Conservation (phyloP, 768 basidiomycete genomes). For the Termitomyces sp. region DNA sequence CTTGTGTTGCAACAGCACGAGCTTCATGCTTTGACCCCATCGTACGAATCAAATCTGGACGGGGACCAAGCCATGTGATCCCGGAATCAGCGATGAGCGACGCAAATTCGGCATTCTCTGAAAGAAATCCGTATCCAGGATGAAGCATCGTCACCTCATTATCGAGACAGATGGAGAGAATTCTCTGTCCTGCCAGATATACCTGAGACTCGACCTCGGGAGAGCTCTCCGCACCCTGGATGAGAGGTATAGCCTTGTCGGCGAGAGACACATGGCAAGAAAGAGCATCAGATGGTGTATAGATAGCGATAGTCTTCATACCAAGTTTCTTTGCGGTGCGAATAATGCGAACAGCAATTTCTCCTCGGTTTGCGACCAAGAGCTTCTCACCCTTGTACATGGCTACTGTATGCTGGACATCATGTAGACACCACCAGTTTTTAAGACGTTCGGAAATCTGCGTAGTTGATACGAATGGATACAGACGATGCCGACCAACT, state of each 20-base stretch:
- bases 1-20: slow-evolving; percentile 37
- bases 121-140: slow-evolving; percentile 64
- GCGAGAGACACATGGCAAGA: slow-evolving; percentile 58
- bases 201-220: slow-evolving; percentile 35
- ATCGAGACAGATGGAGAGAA: slow-evolving; percentile 40
- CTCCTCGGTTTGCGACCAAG: slow-evolving; percentile 69
- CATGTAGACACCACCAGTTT: too few species aligned
- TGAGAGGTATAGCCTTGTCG: slow-evolving; percentile 41
- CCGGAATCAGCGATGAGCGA: slow-evolving; percentile 40
- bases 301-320: slow-evolving; percentile 53
- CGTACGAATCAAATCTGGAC: slow-evolving; percentile 39
- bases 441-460: too few species aligned
- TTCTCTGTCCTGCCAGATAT: slow-evolving; percentile 35
- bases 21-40: slow-evolving; percentile 70
- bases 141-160: slow-evolving; percentile 49
- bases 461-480: too few species aligned
- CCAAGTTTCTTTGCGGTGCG: slow-evolving; percentile 51
- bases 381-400: slow-evolving; percentile 40
- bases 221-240: slow-evolving; percentile 8
- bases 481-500: too few species aligned
- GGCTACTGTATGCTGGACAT: neutral
- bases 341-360: slow-evolving; percentile 65
- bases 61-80: slow-evolving; percentile 57
- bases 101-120: slow-evolving; percentile 61
- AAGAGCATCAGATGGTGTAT: slow-evolving; percentile 54